These are phyloP conservation scores for Russula griseocarnosa DNA, from an alignment of 768 basidiomycete species.

Conservation along the genomic window DNA sequence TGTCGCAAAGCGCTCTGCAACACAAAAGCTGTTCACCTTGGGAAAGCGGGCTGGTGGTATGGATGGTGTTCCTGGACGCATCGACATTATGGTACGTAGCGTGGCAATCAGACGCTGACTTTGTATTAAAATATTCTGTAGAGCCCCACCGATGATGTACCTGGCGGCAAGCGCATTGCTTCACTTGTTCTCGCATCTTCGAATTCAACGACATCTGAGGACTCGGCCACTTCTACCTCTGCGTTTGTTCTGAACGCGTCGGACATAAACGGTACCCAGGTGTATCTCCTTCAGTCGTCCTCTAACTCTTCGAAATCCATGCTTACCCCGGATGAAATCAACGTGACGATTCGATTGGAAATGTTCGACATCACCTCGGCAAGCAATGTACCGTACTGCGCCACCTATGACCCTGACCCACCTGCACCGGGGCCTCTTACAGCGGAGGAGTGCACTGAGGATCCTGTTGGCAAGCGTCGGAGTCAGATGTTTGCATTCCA, in stretches of 20 bases:
- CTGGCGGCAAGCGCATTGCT: slow-evolving; percentile 38
- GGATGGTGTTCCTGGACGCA: slow-evolving; percentile 39
- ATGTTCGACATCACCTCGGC: slow-evolving; percentile 42
- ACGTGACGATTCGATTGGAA: slow-evolving; percentile 44
- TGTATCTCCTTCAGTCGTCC: slow-evolving; percentile 31
- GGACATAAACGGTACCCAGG: slow-evolving; percentile 31
- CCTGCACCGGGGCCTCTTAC: slow-evolving; percentile 46
- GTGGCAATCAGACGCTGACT: slow-evolving; percentile 14
- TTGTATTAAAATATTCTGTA: slow-evolving; percentile 21
- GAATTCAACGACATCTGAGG: slow-evolving; percentile 8
- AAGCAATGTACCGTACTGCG: slow-evolving; percentile 46
- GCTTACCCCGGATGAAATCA: slow-evolving; percentile 28
- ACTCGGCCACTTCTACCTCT: slow-evolving; percentile 8
- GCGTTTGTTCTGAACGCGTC: slow-evolving; percentile 37
- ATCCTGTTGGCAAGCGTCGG: slow-evolving; percentile 33
- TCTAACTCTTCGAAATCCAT: slow-evolving; percentile 7
- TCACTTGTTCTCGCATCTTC: slow-evolving; percentile 38
- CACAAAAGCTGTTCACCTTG: slow-evolving; percentile 20
- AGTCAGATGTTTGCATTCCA: slow-evolving; percentile 63
- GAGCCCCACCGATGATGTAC: slow-evolving; percentile 38
- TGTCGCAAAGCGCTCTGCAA: slow-evolving; percentile 20
- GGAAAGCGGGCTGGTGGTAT: slow-evolving; percentile 17
- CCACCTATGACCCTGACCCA: slow-evolving; percentile 57
- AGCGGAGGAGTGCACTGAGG: slow-evolving; percentile 41
- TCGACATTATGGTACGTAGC: slow-evolving; percentile 48